Conservation (phyloP, 441 rosid species). For the Manihot esculenta region DNA sequence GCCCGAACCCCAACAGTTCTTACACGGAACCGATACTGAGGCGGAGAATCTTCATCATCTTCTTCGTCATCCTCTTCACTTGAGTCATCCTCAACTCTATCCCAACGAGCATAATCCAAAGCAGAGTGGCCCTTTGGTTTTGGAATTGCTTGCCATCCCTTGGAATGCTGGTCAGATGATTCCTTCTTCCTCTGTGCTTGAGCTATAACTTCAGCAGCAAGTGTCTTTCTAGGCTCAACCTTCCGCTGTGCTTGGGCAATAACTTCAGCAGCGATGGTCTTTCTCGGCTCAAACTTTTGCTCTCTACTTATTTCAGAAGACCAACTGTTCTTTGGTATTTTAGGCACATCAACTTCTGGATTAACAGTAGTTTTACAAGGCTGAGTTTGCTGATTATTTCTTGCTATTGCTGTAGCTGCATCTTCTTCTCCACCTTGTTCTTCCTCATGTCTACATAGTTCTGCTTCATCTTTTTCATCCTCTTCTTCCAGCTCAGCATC, state of each 20-base stretch:
- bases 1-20: constrained; percentile 72
- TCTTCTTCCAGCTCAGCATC: constrained; percentile 84
- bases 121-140: constrained; percentile 98
- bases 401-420: constrained; percentile 16
- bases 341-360: constrained; percentile 33
- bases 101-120: constrained; percentile 85
- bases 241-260: constrained; percentile 32
- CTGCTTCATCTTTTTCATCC: constrained; percentile 39
- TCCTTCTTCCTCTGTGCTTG: constrained; percentile 36
- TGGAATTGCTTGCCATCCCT: constrained; percentile 91
- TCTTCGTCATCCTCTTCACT: constrained; percentile 73
- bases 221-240: constrained; percentile 28
- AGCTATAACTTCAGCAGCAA: constrained; percentile 27
- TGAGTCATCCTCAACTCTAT: constrained; percentile 70
- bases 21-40: constrained; percentile 80
- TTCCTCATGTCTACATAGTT: constrained; percentile 10
- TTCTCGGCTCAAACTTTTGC: constrained; percentile 28
- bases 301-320: constrained; percentile 25
- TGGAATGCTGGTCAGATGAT: constrained; percentile 36
- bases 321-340: constrained; percentile 33
- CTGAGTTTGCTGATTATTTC: constrained; percentile 30
- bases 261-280: constrained; percentile 27
- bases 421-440: constrained; percentile 24
- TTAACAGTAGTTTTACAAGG: constrained; percentile 10
- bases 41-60: constrained; percentile 51